Conservation (phyloP, 164 flowering plant genomes). For the Liriodendron chinense region DNA sequence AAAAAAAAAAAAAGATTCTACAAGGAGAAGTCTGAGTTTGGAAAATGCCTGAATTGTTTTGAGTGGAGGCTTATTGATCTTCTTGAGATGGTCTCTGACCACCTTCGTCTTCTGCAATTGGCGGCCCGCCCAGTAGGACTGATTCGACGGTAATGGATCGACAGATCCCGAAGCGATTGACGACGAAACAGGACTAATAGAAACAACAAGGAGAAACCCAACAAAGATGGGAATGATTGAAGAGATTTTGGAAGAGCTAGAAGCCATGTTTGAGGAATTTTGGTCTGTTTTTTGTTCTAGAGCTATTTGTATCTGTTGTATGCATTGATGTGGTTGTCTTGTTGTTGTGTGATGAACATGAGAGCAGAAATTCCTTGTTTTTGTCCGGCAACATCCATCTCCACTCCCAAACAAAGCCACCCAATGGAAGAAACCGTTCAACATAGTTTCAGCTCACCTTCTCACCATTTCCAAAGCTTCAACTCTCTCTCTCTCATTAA, state of each 20-base stretch:
- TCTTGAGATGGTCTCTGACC: conserved; percentile 56
- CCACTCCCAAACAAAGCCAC: conserved; percentile 34
- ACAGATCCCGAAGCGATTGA: conserved; percentile 1
- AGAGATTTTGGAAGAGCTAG: conserved; percentile 41
- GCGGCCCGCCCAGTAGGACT: conserved; percentile 52
- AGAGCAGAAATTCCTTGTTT: conserved; percentile 27
- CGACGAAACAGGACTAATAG: conserved; percentile 27
- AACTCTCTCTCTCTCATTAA: conserved; percentile 1
- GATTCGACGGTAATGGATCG: conserved; percentile 16
- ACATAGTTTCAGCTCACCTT: neutral
- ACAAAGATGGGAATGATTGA: conserved; percentile 61
- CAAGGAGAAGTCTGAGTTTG: neutral
- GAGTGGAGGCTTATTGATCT: conserved; percentile 78
- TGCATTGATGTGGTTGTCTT: conserved; percentile 49
- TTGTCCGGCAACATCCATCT: conserved; percentile 30
- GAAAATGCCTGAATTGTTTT: conserved; percentile 57
- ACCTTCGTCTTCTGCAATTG: conserved; percentile 60
- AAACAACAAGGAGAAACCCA: conserved; percentile 44
- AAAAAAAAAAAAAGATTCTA: neutral
- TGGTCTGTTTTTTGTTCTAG: conserved; percentile 28
- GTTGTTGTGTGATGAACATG: conserved; percentile 35
- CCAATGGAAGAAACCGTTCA: conserved; percentile 9
- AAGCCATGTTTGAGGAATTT: conserved; percentile 41
- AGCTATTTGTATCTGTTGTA: conserved; percentile 26
- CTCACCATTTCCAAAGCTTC: conserved; percentile 7